phyloP scores from a whole-genome alignment of 108 stramenopile species.

The Pseudonitzschia multiseries region DNA sequence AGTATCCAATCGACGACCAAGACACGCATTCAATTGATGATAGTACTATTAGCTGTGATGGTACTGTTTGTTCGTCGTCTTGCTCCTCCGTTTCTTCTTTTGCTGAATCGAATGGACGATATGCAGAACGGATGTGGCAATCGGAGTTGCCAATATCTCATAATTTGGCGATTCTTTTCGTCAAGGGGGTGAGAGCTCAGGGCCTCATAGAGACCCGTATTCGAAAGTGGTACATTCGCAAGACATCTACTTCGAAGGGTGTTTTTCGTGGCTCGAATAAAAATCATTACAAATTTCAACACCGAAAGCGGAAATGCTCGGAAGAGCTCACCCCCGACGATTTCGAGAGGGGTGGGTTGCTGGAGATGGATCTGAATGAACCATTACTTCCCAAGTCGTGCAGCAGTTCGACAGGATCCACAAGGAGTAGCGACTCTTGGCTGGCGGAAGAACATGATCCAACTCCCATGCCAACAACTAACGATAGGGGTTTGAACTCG shows the following conservation, averaged over 20 bases:
- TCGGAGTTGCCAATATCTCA: slow-evolving; percentile 22
- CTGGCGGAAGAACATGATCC: neutral
- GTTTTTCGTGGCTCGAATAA: neutral
- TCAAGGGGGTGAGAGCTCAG: slow-evolving; percentile 25
- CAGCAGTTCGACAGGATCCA: neutral
- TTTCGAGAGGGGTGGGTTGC: neutral
- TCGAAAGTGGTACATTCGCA: slow-evolving; percentile 24
- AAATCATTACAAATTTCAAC: neutral
- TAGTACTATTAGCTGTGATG: slow-evolving; percentile 22
- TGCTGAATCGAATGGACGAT: neutral
- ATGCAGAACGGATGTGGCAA: neutral
- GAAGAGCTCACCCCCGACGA: slow-evolving; percentile 14
- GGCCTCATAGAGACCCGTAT: slow-evolving; percentile 39
- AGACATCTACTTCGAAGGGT: slow-evolving; percentile 16
- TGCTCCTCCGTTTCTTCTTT: slow-evolving; percentile 3
- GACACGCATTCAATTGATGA: slow-evolving; percentile 28
- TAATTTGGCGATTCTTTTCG: slow-evolving; percentile 24
- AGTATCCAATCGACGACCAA: slow-evolving; percentile 20
- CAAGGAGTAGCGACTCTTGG: neutral
- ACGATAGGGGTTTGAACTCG: neutral
- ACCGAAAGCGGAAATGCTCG: slow-evolving; percentile 29
- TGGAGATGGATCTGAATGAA: slow-evolving; percentile 6
- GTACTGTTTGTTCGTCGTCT: neutral
- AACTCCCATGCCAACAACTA: neutral
- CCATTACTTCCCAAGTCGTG: slow-evolving; percentile 3